Evolutionary conservation across 768 basidiomycete genomes (phyloP).

Genomic region (Kondoa malvinella): DNA sequence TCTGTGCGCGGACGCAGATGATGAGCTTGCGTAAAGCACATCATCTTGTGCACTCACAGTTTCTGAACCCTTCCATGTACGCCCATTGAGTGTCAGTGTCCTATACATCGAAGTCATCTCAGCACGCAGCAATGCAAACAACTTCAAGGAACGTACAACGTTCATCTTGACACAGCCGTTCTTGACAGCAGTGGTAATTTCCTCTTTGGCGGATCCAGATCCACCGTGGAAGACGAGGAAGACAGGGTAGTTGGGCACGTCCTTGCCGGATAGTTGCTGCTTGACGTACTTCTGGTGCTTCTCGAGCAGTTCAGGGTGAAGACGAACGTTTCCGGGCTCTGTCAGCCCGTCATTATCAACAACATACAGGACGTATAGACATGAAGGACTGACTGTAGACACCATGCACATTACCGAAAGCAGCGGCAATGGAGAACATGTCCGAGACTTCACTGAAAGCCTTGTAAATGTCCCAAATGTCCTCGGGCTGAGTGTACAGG

Average conservation of each 20-base stretch:
- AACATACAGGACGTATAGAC: not conserved
- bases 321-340: conserved; percentile 76
- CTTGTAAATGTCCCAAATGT: conserved; percentile 76
- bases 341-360: conserved; percentile 6
- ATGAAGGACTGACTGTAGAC: conserved; percentile 49
- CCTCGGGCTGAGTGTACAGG: conserved; percentile 93
- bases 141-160: no score
- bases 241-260: conserved; percentile 50
- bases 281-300: conserved; percentile 72
- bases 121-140: no score
- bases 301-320: conserved; percentile 74
- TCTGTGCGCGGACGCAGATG: conserved; percentile 35
- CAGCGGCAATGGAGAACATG: conserved; percentile 95
- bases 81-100: conserved; percentile 66
- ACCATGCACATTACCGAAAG: conserved; percentile 96
- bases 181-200: conserved; percentile 76
- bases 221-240: conserved; percentile 99
- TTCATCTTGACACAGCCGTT: conserved; percentile 32
- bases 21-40: conserved; percentile 3
- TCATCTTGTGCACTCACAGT: conserved; percentile 38
- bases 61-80: conserved; percentile 56
- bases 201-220: conserved; percentile 88
- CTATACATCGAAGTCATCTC: not conserved
- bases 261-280: conserved; percentile 48
- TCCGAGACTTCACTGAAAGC: conserved; percentile 69